Percentiles rank a stretch among this genome's conserved stretches.
Conservation (phyloP, 345 rosid genomes). For the Brassica rapa region DNA sequence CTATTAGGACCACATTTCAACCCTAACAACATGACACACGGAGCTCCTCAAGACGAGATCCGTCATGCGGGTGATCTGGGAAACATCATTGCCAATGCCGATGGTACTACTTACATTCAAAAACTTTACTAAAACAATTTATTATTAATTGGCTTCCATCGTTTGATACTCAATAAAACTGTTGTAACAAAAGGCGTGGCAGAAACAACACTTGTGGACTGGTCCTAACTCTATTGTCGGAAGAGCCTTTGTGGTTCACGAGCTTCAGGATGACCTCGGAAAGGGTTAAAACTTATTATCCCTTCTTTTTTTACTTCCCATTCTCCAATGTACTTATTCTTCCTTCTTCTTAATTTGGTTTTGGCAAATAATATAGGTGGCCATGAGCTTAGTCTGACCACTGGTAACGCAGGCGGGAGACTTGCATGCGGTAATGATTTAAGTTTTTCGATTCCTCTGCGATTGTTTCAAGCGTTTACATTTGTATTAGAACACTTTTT, state of each 20-base stretch:
- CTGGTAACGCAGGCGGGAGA: conserved; percentile 99
- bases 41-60: conserved; percentile 89
- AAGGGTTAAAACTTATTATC: conserved; percentile 58
- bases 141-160: background rate
- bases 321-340: too few relatives aligned
- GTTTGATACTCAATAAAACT: too few relatives aligned
- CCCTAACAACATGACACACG: conserved; percentile 83
- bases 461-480: conserved; percentile 1
- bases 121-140: background rate
- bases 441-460: background rate
- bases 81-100: conserved; percentile 90
- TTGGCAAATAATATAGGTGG: conserved; percentile 59
- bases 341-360: conserved; percentile 23
- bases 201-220: conserved; percentile 82
- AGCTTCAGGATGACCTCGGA: conserved; percentile 97
- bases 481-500: too few relatives aligned
- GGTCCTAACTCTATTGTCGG: conserved; percentile 83
- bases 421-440: conserved; percentile 83
- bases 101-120: conserved; percentile 42
- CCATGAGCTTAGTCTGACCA: conserved; percentile 90
- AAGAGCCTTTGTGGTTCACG: conserved; percentile 96
- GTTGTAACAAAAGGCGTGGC: conserved; percentile 66
- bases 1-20: conserved; percentile 84
- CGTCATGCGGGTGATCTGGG: conserved; percentile 99
- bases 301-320: too few relatives aligned